Percentiles rank a stretch among this genome's conserved stretches.
These are phyloP conservation scores for Bromus sterilis DNA, from an alignment of 176 grass and related monocot genomes.

Conservation along the genomic window DNA sequence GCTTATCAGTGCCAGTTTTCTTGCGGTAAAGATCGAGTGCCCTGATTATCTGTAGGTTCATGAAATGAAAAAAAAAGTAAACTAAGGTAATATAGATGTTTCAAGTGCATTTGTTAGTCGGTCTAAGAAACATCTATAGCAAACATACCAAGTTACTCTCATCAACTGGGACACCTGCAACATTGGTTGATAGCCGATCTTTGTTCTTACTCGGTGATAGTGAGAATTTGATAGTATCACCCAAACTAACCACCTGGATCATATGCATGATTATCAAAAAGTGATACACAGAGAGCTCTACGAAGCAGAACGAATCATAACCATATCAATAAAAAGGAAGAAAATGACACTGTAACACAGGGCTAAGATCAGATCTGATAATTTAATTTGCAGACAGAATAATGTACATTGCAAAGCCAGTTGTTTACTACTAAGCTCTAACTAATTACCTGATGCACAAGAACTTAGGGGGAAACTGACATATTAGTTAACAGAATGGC, in stretches of 20 bases:
- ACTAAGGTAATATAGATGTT: neutral
- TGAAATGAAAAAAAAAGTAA: constrained; percentile 14
- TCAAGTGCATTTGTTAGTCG: neutral
- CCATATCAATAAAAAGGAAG: neutral
- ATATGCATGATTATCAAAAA: neutral
- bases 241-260: constrained; percentile 90
- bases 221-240: constrained; percentile 97
- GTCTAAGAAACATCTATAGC: neutral
- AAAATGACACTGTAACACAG: neutral
- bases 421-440: neutral
- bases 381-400: neutral
- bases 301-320: neutral
- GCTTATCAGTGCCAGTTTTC: constrained; percentile 92
- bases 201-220: constrained; percentile 84
- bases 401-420: neutral
- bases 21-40: constrained; percentile 92
- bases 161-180: constrained; percentile 81
- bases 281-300: too few species aligned
- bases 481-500: neutral
- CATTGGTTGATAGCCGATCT: constrained; percentile 89
- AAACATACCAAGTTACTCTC: constrained; percentile 81
- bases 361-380: neutral
- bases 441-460: neutral
- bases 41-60: constrained; percentile 75
- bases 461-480: neutral